Evolutionary conservation across 192 early-diverging fungal genomes (phyloP).

Genomic region (Kickxella alabastrina): DNA sequence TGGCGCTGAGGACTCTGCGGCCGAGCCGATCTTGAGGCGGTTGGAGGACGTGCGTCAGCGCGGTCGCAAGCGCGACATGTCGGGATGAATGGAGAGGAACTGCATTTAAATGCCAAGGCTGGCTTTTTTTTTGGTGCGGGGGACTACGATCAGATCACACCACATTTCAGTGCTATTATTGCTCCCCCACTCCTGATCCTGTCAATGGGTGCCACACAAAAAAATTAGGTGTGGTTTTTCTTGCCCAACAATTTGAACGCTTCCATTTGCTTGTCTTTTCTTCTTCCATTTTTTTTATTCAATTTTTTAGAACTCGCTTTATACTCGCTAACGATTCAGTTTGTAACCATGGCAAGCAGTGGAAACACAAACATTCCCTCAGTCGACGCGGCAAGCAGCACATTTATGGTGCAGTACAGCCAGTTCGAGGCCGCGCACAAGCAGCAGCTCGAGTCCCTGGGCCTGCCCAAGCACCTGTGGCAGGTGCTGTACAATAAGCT

Average conservation of each 20-base stretch:
- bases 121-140: no score
- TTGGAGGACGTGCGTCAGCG: constrained; percentile 80
- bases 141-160: no score
- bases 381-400: constrained; percentile 21
- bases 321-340: no score
- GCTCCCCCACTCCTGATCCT: no score
- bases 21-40: constrained; percentile 54
- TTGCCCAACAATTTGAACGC: not conserved
- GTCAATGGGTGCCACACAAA: no score
- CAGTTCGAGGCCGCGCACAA: constrained; percentile 42
- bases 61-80: constrained; percentile 79
- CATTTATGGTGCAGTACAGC: constrained; percentile 34
- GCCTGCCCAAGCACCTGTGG: constrained; percentile 40
- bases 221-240: not conserved
- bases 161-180: no score
- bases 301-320: no score
- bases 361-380: constrained; percentile 10
- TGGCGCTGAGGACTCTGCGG: constrained; percentile 57
- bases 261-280: not conserved
- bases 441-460: constrained; percentile 42
- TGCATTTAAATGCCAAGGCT: no score
- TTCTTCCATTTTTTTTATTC: not conserved
- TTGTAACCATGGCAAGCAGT: constrained; percentile 5
- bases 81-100: constrained; percentile 55
- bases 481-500: constrained; percentile 36